A percentile compares a stretch with the other conserved stretches of the same genome.
phyloP scores from a whole-genome alignment of 169 alveolate species.

The Eimeria falciformis region DNA sequence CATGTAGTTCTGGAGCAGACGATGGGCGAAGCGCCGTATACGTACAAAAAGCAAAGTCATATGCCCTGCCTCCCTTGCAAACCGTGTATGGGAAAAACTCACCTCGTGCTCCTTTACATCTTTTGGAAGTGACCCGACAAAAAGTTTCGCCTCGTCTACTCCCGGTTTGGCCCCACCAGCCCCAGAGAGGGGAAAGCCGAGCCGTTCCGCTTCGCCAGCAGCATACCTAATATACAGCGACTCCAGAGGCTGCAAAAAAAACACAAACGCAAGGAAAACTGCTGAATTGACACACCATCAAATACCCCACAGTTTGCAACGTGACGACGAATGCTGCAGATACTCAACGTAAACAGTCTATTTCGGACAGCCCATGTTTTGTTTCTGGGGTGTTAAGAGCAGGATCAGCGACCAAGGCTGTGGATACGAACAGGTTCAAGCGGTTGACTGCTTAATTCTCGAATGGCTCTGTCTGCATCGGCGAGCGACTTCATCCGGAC shows the following conservation, averaged over 20 bases:
- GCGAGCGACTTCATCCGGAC: slow-evolving; percentile 57
- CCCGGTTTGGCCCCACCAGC: slow-evolving; percentile 86
- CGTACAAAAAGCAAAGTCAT: too few species aligned
- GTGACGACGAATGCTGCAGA: too few species aligned
- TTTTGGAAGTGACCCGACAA: slow-evolving; percentile 93
- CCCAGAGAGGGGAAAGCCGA: slow-evolving; percentile 84
- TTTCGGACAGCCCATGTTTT: too few species aligned
- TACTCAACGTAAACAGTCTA: too few species aligned
- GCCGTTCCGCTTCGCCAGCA: slow-evolving; percentile 89
- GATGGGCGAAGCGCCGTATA: too few species aligned
- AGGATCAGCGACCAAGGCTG: too few species aligned
- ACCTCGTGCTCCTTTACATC: slow-evolving; percentile 87
- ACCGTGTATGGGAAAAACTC: background rate
- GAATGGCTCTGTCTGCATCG: slow-evolving; percentile 40
- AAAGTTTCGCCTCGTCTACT: slow-evolving; percentile 89
- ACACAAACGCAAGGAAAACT: slow-evolving; percentile 53
- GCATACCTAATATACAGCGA: slow-evolving; percentile 91
- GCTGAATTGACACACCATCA: too few species aligned
- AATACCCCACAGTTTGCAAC: too few species aligned
- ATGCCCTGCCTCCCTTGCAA: too few species aligned
- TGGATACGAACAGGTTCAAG: background rate
- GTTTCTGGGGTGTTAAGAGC: too few species aligned
- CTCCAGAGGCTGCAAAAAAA: slow-evolving; percentile 81
- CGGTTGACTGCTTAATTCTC: background rate
- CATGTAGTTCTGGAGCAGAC: too few species aligned